Evolutionary conservation across 495 filamentous ascomycete species (phyloP).

Genomic region (Talaromyces liani): DNA sequence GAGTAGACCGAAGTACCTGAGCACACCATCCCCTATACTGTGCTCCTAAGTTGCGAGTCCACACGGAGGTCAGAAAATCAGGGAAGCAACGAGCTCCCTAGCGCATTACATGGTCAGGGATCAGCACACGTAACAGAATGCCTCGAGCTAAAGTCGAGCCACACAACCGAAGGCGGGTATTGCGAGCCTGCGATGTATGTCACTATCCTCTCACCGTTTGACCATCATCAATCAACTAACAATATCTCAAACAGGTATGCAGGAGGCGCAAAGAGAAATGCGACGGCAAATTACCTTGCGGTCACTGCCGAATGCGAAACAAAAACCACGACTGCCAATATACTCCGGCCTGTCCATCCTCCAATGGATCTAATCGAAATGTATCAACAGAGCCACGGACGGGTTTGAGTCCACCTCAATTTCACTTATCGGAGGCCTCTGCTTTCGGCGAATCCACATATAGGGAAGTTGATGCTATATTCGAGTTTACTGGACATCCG

Average conservation of each 20-base stretch:
- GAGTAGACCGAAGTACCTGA: background rate
- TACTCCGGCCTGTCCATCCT: background rate
- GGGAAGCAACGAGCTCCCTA: too few species aligned
- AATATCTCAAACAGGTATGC: constrained; percentile 26
- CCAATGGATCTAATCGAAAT: background rate
- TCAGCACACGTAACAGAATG: constrained; percentile 15
- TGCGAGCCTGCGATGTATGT: constrained; percentile 55
- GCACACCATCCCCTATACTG: background rate
- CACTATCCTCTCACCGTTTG: background rate
- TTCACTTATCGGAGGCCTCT: background rate
- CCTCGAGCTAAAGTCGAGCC: constrained; percentile 29
- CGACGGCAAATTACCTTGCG: constrained; percentile 61
- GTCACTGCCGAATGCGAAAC: background rate
- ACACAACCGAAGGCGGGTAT: constrained; percentile 31
- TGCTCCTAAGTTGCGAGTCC: too few species aligned
- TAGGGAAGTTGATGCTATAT: background rate
- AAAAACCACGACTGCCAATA: background rate
- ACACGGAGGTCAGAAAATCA: too few species aligned
- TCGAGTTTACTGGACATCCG: background rate
- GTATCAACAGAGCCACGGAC: background rate
- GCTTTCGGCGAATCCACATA: background rate
- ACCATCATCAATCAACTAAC: background rate
- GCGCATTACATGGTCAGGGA: background rate
- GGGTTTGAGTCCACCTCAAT: background rate
- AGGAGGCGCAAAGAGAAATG: constrained; percentile 78